Base-by-base conservation (phyloP, 768 basidiomycete genomes). In the Infundibulicybe gibba region DNA sequence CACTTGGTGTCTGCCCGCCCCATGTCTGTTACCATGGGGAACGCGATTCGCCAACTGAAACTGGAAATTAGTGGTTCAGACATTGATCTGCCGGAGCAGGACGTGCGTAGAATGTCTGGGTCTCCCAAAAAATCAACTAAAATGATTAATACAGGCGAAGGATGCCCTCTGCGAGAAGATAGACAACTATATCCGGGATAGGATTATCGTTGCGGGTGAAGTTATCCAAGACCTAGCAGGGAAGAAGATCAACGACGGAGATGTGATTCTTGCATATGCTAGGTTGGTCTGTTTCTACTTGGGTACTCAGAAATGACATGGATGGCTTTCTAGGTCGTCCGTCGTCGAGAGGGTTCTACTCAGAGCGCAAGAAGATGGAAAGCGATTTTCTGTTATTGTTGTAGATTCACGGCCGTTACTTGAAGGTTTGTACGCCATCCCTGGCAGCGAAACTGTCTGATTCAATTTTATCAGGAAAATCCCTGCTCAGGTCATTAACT, bases 371-470 rank as follows among this genome's bases (percentile, higher is more conserved):
- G 69, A 74, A 42, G 78, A 78, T 14, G 86, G 87, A 6, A 90
- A 85, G 52, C 71, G 68, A 35, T 97, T 99, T 61, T 90, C 88
- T 0, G 94, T 97, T 14, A 83, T 97, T 37, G 82, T 97, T 8
- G 85, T 97, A 10, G 97, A 99, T 62, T 94, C 94, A n/a, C 77
- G 90, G 45, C 97, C 97, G 2, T 77, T 98, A 55, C 74, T 92
- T 12, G 97, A 99, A 78, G 95, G 94, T 82, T 11, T 3, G 45
- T 38, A 38, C 35, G 16, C 14, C 32, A 32, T 49, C 35, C 16
- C 43, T 11, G 43, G 21, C 34, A 44, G 15, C 5, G 20, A 30
- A 46, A 10, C 53, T 16, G 17, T 41, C 40, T 19, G 39, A 44
- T 39, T 32, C 42, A 17, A 35, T 15, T 42, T 43, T 8, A 17